Base-by-base conservation (phyloP, 345 rosid genomes). In the Arabidopsis suecica region DNA sequence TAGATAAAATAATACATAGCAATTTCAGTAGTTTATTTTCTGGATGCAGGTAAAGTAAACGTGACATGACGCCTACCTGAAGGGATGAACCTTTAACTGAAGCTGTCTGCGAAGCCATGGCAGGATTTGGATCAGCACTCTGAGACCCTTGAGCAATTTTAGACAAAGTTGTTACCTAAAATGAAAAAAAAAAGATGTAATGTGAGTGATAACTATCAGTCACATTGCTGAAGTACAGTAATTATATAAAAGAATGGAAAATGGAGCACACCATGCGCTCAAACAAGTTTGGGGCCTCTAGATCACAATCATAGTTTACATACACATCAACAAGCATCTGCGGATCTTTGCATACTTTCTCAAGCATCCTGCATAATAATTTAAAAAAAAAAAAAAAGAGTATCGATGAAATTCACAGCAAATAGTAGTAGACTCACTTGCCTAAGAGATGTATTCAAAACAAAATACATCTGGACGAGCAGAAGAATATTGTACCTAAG, bases 261-360 rank as follows among this genome's bases (percentile, higher is more conserved):
- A 33, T 47, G 63, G 67, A 65, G 36, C 61, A 34, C 77, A 95
- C 99, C 97, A 89, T 84, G 86, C 99, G 97, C 83, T 95, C 97
- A 87, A 95, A 95, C 85, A 95, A 85, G 85, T 92, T 95, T 1
- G 99, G 96, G 59, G 99, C 94, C 85, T 92, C 97, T 66, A 89
- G 92, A 92, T 92, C 99, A 78, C 99, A 92, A 65, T 95, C 99
- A 79, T 95, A 95, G 77, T 92, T 95, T 81, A 92, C 98, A 85
- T 83, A 95, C 60, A 95, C 86, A 81, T 95, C 99, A 79, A 95
- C 93, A 80, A 95, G 99, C 94, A 89, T 88, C 78, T 95, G 97
- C 61, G 99, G 87, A 85, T 95, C 96, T 80, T 83, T 91, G 79
- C 97, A 92, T 53, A 92, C 88, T 84, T 88, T 91, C 81, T 92